Percentiles rank a stretch among this genome's conserved stretches.
Conservation (phyloP, 148 eudicot species). For the Polygonum maritimum region DNA sequence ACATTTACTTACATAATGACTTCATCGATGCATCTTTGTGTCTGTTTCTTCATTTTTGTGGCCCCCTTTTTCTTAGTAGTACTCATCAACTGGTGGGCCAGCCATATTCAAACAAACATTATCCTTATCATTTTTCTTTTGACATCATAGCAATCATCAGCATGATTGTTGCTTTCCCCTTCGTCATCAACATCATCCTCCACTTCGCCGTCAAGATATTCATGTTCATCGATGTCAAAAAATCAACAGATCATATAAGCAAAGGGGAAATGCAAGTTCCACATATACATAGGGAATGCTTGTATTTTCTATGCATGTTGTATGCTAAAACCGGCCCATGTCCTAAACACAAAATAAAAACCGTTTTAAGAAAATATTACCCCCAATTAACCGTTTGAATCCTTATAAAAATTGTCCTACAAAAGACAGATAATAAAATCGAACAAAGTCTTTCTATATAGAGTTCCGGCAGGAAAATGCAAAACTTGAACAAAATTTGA, state of each 20-base stretch:
- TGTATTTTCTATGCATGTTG: background rate
- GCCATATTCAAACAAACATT: conserved; percentile 15
- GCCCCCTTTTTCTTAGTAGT: background rate
- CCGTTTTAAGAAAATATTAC: too few relatives aligned
- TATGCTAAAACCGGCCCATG: background rate
- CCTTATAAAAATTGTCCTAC: too few relatives aligned
- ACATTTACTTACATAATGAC: too few relatives aligned
- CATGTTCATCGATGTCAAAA: conserved; percentile 9
- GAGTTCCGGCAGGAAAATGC: background rate
- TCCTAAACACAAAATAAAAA: too few relatives aligned
- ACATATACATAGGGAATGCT: background rate
- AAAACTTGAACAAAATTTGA: background rate
- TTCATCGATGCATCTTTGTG: too few relatives aligned
- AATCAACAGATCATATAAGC: conserved; percentile 3
- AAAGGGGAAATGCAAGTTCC: background rate
- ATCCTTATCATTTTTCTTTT: background rate
- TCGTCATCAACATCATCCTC: conserved; percentile 14
- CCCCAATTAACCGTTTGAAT: too few relatives aligned
- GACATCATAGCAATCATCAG: conserved; percentile 17
- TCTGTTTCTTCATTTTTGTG: too few relatives aligned
- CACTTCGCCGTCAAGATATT: background rate
- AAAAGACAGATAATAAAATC: too few relatives aligned
- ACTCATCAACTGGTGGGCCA: background rate
- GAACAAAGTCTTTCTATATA: too few relatives aligned
- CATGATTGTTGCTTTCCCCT: conserved; percentile 9